phyloP scores from a whole-genome alignment of 2,329 filamentous ascomycete species.

The Clonostachys sp. region DNA sequence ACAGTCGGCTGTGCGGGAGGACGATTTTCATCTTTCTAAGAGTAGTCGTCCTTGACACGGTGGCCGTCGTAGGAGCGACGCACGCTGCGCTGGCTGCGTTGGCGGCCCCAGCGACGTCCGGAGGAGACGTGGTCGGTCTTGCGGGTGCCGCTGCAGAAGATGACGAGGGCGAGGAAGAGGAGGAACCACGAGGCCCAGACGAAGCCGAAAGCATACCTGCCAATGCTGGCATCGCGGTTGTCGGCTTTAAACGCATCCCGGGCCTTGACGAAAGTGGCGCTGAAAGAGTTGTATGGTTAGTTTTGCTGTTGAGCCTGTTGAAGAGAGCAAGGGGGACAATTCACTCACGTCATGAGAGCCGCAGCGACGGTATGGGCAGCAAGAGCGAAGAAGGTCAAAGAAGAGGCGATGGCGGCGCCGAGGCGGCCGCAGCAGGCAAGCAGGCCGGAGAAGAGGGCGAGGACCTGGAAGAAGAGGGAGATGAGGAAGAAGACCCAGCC shows the following conservation, averaged over 20 bases:
- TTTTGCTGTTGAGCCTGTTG: not conserved
- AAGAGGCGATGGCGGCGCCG: constrained; percentile 61
- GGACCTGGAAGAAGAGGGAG: constrained; percentile 70
- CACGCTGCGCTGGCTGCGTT: constrained; percentile 21
- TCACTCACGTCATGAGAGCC: constrained; percentile 68
- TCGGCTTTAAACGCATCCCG: constrained; percentile 58
- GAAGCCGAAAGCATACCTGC: constrained; percentile 69
- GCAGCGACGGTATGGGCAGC: constrained; percentile 66
- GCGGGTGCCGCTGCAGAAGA: constrained; percentile 64
- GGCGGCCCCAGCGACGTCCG: constrained; percentile 18
- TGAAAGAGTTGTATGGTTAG: constrained; percentile 9
- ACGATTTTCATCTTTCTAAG: constrained; percentile 24
- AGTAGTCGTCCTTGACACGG: constrained; percentile 68
- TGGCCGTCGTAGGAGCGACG: constrained; percentile 38
- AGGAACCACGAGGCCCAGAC: constrained; percentile 68
- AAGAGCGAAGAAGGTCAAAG: constrained; percentile 55
- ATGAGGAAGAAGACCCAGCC: constrained; percentile 90
- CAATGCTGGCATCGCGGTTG: constrained; percentile 55
- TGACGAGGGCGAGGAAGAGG: constrained; percentile 59
- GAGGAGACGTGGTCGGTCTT: constrained; percentile 25
- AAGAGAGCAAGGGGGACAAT: too few relatives aligned
- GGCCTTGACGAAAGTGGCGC: constrained; percentile 61
- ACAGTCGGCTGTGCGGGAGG: too few relatives aligned
- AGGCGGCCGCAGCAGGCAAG: constrained; percentile 68
- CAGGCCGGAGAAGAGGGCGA: constrained; percentile 64